Evolutionary conservation across 495 filamentous ascomycete species (phyloP).

Genomic region (Trichoderma erinaceum): DNA sequence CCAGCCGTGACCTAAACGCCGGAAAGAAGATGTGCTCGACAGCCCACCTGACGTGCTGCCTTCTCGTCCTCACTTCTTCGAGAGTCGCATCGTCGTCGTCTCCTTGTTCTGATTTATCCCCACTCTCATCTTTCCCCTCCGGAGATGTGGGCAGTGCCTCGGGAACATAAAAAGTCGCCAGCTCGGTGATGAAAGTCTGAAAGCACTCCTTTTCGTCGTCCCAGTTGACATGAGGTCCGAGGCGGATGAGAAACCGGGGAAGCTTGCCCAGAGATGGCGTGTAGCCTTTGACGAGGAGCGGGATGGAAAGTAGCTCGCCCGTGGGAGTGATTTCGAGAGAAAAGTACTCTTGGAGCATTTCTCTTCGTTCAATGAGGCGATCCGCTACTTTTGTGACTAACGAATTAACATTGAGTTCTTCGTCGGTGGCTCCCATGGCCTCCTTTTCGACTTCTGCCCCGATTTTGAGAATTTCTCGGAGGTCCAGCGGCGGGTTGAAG

Average conservation of each 20-base stretch:
- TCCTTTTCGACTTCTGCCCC: slow-evolving; percentile 63
- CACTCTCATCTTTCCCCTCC: slow-evolving; percentile 28
- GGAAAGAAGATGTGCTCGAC: slow-evolving; percentile 75
- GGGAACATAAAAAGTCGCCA: slow-evolving; percentile 90
- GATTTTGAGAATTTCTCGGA: slow-evolving; percentile 64
- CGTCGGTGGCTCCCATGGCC: slow-evolving; percentile 31
- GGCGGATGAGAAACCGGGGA: slow-evolving; percentile 76
- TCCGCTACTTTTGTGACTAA: slow-evolving; percentile 55
- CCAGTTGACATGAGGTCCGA: slow-evolving; percentile 91
- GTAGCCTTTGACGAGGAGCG: slow-evolving; percentile 84
- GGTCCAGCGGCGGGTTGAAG: slow-evolving; percentile 67
- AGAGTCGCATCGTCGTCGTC: slow-evolving; percentile 39
- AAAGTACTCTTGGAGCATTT: slow-evolving; percentile 94
- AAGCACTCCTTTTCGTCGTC: slow-evolving; percentile 78
- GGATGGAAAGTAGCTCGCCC: slow-evolving; percentile 72
- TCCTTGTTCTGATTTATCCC: slow-evolving; percentile 27
- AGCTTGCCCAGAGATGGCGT: slow-evolving; percentile 78
- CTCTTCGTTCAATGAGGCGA: slow-evolving; percentile 62
- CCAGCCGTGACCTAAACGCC: slow-evolving; percentile 72
- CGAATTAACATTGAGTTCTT: slow-evolving; percentile 58
- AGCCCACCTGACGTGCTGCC: slow-evolving; percentile 50
- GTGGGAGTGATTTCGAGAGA: slow-evolving; percentile 70
- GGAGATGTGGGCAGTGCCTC: slow-evolving; percentile 65
- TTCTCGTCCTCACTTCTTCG: slow-evolving; percentile 50
- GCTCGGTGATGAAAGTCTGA: slow-evolving; percentile 71